These are phyloP conservation scores for Hypsizygus ulmarius DNA, from an alignment of 1,284 basidiomycete genomes.

Conservation along the genomic window DNA sequence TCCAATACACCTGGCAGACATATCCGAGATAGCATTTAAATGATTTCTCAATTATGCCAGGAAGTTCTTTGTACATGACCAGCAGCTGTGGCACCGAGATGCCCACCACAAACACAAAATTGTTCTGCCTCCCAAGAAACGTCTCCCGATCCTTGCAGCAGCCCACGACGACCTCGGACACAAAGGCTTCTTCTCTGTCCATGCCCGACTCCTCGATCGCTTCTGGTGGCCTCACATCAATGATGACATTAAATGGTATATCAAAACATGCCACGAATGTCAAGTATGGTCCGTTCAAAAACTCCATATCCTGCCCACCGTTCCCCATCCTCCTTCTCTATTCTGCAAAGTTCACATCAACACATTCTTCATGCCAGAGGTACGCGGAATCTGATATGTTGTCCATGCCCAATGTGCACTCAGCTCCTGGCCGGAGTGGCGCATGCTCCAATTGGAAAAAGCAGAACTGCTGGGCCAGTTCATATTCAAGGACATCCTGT, in stretches of 20 bases:
- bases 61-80: conserved; percentile 15
- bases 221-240: conserved; percentile 27
- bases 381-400: neutral
- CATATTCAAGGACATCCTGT: neutral
- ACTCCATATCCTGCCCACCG: conserved; percentile 29
- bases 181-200: conserved; percentile 13
- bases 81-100: conserved; percentile 10
- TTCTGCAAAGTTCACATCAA: neutral
- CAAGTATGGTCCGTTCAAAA: conserved; percentile 28
- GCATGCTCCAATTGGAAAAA: neutral
- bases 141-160: neutral
- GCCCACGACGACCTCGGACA: conserved; percentile 3
- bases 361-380: too few species aligned
- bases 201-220: conserved; percentile 7
- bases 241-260: conserved; percentile 30
- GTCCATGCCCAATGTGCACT: neutral
- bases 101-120: conserved; percentile 7
- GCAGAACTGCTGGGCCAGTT: neutral
- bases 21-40: neutral
- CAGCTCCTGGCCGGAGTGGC: neutral
- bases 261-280: conserved; percentile 37
- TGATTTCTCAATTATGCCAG: neutral
- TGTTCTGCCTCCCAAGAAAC: neutral
- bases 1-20: neutral
- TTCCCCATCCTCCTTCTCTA: conserved; percentile 9